A percentile compares a stretch with the other conserved stretches of the same genome.
These are phyloP conservation scores for Mycena belliarum DNA, from an alignment of 768 basidiomycete species.

Conservation along the genomic window DNA sequence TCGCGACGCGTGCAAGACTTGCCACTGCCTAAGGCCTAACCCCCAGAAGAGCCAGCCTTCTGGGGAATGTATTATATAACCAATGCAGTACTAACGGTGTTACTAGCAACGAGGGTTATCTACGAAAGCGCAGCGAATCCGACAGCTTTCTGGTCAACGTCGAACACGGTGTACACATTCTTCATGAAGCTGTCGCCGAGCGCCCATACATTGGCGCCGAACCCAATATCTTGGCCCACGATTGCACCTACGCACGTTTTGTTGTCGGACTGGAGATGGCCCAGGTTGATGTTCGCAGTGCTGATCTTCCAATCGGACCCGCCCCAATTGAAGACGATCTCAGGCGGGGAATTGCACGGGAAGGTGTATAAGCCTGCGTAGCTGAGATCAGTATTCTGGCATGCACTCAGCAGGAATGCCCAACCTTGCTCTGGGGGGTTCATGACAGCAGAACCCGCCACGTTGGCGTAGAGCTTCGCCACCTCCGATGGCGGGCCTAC, in stretches of 20 bases:
- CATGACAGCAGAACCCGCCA: constrained; percentile 3
- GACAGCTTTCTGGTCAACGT: constrained; percentile 33
- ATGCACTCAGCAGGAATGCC: neutral
- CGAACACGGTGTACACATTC: constrained; percentile 46
- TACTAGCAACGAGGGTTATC: too few species aligned
- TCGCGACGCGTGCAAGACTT: too few species aligned
- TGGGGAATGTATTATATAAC: too few species aligned
- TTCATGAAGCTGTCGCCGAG: constrained; percentile 44
- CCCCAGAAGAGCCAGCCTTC: too few species aligned
- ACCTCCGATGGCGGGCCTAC: constrained; percentile 25
- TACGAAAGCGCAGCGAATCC: constrained; percentile 35
- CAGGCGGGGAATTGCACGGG: constrained; percentile 28
- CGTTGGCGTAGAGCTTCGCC: constrained; percentile 4
- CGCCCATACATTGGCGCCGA: constrained; percentile 24
- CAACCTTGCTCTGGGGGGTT: constrained; percentile 4
- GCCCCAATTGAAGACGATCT: constrained; percentile 39
- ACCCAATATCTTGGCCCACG: constrained; percentile 37
- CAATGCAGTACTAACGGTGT: too few species aligned
- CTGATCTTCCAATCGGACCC: constrained; percentile 42
- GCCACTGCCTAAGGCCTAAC: too few species aligned
- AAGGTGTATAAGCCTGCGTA: constrained; percentile 5
- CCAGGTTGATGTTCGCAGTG: constrained; percentile 40
- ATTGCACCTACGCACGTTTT: constrained; percentile 58
- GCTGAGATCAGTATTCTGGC: neutral
- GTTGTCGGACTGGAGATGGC: too few species aligned